phyloP scores from a whole-genome alignment of 495 filamentous ascomycete genomes.

The Neurospora sp. region DNA sequence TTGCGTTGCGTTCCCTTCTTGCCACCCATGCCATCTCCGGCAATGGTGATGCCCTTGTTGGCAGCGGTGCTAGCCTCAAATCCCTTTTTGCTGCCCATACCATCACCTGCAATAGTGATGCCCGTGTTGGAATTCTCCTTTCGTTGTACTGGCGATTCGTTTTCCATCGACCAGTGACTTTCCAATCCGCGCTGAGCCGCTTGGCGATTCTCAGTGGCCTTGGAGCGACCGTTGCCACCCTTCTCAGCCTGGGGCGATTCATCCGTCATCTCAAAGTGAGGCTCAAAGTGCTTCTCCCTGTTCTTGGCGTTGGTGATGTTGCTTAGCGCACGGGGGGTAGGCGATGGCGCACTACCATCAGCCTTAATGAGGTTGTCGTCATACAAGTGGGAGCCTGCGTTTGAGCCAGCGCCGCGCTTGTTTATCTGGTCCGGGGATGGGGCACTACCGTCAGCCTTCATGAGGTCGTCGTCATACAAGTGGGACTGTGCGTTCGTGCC shows the following conservation, averaged over 20 bases:
- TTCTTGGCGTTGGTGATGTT: conserved; percentile 57
- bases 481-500: conserved; percentile 51
- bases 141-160: conserved; percentile 46
- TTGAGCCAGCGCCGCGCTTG: conserved; percentile 40
- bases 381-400: conserved; percentile 61
- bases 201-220: conserved; percentile 39
- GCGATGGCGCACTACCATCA: conserved; percentile 27
- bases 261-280: conserved; percentile 62
- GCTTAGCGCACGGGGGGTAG: conserved; percentile 34
- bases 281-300: conserved; percentile 61
- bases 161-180: conserved; percentile 52
- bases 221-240: conserved; percentile 14
- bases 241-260: conserved; percentile 35
- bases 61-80: conserved; percentile 17
- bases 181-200: conserved; percentile 61
- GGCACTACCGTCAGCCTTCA: conserved; percentile 50
- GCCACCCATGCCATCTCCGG: conserved; percentile 68
- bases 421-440: conserved; percentile 30
- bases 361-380: conserved; percentile 61
- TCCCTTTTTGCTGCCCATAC: conserved; percentile 4
- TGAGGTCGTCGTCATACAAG: conserved; percentile 56
- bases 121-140: conserved; percentile 35
- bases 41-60: conserved; percentile 45
- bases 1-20: conserved; percentile 47
- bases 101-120: background rate